Evolutionary conservation across 345 rosid species (phyloP).

Genomic region (Lagerstroemia speciosa): DNA sequence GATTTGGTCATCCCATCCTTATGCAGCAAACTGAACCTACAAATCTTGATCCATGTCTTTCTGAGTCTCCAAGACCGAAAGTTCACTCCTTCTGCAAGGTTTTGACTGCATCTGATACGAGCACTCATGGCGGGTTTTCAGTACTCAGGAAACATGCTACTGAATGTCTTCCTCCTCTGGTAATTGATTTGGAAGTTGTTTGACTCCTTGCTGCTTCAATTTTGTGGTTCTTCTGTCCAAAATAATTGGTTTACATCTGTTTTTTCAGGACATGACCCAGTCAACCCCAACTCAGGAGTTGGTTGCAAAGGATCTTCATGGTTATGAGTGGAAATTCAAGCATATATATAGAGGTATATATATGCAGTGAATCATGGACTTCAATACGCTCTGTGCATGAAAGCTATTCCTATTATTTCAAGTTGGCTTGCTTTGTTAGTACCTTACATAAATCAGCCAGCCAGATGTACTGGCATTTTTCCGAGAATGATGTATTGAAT

Average conservation of each 20-base stretch:
- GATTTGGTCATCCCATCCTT: conserved; percentile 2
- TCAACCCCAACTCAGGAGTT: conserved; percentile 87
- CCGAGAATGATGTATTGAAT: neutral
- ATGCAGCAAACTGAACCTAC: conserved; percentile 51
- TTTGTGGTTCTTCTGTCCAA: neutral
- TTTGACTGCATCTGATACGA: conserved; percentile 92
- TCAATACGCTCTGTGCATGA: neutral
- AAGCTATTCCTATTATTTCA: neutral
- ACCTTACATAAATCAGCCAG: neutral
- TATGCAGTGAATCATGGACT: neutral
- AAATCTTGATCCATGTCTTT: conserved; percentile 34
- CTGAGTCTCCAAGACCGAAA: conserved; percentile 35
- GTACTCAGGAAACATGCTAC: conserved; percentile 84
- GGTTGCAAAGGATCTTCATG: conserved; percentile 86
- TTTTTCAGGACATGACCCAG: conserved; percentile 75
- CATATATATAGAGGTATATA: conserved; percentile 79
- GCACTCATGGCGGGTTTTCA: conserved; percentile 97
- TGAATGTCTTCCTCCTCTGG: conserved; percentile 93
- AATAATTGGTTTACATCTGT: conserved; percentile 5
- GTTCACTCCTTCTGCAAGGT: conserved; percentile 80
- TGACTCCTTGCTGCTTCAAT: neutral
- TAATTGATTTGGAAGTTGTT: conserved; percentile 12
- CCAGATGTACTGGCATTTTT: neutral
- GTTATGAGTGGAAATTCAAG: conserved; percentile 87
- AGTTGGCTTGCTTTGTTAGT: neutral